phyloP scores from a whole-genome alignment of 1,284 basidiomycete genomes.

The Paramarasmius palmivorus region DNA sequence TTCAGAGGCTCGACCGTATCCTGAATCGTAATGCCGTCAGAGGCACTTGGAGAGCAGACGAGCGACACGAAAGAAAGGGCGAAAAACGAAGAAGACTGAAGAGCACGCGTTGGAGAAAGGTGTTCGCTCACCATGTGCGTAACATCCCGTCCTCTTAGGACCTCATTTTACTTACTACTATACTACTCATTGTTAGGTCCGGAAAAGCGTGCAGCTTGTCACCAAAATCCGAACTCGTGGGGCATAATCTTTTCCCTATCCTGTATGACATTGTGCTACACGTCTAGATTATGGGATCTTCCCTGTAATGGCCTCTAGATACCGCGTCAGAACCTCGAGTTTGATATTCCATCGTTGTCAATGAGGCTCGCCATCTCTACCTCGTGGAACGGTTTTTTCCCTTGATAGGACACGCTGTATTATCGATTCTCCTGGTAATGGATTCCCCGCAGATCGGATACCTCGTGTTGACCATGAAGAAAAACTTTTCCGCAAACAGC shows the following conservation, averaged over 20 bases:
- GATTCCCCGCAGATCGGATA: background rate
- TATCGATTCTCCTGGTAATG: conserved; percentile 1
- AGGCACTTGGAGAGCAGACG: conserved; percentile 45
- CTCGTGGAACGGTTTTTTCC: conserved; percentile 1
- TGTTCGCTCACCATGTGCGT: conserved; percentile 69
- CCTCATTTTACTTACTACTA: conserved; percentile 19
- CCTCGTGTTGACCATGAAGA: conserved; percentile 22
- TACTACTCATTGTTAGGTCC: conserved; percentile 53
- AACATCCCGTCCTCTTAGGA: conserved; percentile 12
- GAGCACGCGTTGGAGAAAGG: conserved; percentile 67
- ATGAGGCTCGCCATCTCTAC: background rate
- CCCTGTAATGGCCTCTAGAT: background rate
- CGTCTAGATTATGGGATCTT: background rate
- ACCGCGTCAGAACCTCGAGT: no score
- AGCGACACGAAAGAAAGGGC: conserved; percentile 75
- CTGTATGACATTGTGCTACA: background rate
- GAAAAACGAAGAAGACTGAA: conserved; percentile 61
- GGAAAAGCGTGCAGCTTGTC: conserved; percentile 59
- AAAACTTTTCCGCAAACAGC: background rate
- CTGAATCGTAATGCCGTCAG: conserved; percentile 59
- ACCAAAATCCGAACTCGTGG: conserved; percentile 55
- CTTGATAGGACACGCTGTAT: conserved; percentile 1
- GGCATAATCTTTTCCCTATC: conserved; percentile 30
- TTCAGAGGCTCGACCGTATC: conserved; percentile 49
- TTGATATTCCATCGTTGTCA: no score